phyloP scores from a whole-genome alignment of 2,329 filamentous ascomycete genomes.

The Cladosporium sp. region DNA sequence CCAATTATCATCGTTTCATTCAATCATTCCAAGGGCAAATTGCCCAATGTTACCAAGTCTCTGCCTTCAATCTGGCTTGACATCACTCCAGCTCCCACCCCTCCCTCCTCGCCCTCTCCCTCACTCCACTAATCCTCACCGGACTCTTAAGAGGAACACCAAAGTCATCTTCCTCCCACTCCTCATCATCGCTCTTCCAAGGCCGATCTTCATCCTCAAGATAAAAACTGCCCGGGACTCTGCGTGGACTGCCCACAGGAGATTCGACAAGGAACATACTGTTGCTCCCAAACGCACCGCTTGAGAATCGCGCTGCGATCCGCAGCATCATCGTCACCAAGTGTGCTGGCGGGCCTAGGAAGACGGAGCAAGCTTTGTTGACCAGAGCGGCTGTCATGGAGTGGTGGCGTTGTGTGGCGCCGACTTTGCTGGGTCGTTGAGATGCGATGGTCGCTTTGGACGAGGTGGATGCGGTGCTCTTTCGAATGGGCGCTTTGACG shows the following conservation, averaged over 20 bases:
- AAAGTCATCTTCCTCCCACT: constrained; percentile 47
- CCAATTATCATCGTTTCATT: background rate
- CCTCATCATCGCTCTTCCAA: constrained; percentile 30
- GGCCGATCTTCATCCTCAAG: constrained; percentile 49
- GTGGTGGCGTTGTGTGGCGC: constrained; percentile 17
- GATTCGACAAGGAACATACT: constrained; percentile 25
- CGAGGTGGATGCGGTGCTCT: constrained; percentile 35
- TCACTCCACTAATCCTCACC: constrained; percentile 20
- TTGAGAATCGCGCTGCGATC: constrained; percentile 71
- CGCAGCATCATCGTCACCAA: constrained; percentile 75
- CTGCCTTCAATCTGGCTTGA: background rate
- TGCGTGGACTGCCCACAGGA: constrained; percentile 38
- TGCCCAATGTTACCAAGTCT: background rate
- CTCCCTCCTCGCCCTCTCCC: constrained; percentile 14
- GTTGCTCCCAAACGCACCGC: constrained; percentile 33
- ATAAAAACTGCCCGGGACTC: constrained; percentile 58
- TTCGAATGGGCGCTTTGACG: constrained; percentile 32
- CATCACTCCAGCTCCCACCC: constrained; percentile 14
- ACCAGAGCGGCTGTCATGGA: constrained; percentile 51
- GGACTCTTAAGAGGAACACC: constrained; percentile 43
- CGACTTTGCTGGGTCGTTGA: constrained; percentile 13
- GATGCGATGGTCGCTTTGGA: constrained; percentile 18
- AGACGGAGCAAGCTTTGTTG: constrained; percentile 70
- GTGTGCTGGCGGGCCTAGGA: constrained; percentile 76
- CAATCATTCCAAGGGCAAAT: background rate